phyloP scores from a whole-genome alignment of 2,329 filamentous ascomycete species.

The Pseudocercospora fijiensis region DNA sequence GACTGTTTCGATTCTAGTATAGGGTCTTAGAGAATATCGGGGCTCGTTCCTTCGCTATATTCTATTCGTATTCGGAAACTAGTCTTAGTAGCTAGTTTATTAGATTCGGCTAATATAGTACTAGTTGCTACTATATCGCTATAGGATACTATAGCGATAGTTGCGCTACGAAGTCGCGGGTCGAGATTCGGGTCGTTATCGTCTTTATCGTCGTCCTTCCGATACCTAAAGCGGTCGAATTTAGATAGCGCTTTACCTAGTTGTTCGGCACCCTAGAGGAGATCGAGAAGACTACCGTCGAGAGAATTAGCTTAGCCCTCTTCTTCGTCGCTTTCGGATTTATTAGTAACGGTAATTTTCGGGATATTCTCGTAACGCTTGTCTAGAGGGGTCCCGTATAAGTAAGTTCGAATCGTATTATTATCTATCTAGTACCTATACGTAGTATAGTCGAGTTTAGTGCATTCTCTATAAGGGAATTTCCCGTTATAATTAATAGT shows the following conservation, averaged over 20 bases:
- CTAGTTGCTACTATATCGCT: background rate
- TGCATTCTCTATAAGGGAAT: background rate
- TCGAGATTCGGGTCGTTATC: background rate
- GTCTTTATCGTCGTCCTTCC: background rate
- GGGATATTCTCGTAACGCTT: background rate
- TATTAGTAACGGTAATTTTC: background rate
- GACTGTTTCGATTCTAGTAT: background rate
- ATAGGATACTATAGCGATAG: background rate
- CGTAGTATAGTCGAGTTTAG: background rate
- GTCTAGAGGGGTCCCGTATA: background rate
- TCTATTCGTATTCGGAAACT: background rate
- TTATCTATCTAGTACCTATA: background rate
- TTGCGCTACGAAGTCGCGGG: background rate
- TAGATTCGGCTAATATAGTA: background rate
- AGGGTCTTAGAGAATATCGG: background rate
- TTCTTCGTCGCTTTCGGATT: background rate
- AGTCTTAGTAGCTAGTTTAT: background rate
- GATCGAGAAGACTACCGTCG: background rate
- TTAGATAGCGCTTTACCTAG: background rate
- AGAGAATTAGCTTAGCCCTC: background rate
- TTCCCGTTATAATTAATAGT: background rate
- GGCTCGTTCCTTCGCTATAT: background rate
- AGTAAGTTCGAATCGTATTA: background rate
- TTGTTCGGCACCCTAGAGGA: background rate
- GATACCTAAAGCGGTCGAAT: background rate